Base-by-base conservation (phyloP, 2,329 filamentous ascomycete genomes). In the Colletotrichum cordylinicola region DNA sequence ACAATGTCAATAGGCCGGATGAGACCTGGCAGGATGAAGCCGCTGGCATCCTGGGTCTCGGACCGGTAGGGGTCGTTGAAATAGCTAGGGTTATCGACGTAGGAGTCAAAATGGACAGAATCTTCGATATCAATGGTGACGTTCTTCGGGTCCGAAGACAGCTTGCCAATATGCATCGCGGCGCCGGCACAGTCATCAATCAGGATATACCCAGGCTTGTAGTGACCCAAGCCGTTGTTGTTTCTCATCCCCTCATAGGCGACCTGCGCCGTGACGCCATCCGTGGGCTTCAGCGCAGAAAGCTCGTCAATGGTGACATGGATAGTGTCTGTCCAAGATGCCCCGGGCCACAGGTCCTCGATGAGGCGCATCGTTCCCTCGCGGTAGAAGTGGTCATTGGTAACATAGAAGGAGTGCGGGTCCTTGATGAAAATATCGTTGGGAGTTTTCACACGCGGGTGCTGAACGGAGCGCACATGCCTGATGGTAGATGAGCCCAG, bases 11-110 rank as follows among this genome's bases (percentile, higher is more conserved):
- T 35, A 0, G 78, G 85, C 13, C 84, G 84, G 0, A 85, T 80
- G 0, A 92, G 58, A 2, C 91, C 91, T 0, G 88, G 84, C 0
- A 89, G 79, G 1, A 93, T 80, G 66, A 89, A 90, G 0, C 91
- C 91, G 70, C 90, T 92, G 18, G 86, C 87, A 73, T 92, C 88
- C 24, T 83, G 82, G 0, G 79, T 82, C 0, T 78, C 76, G 1
- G 83, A 84, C 2, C 86, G 83, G 60, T 88, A 92, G 0, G 89
- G 87, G 67, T 93, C 91, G 0, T 80, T 72, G 78, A 90, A 93
- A 81, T 89, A 93, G 78, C 81, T 88, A 0, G 91, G 91, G 75
- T 93, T 93, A 78, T 93, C 91, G 15, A 90, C 82, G 4, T 84
- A 78, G 2, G 84, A 84, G 43, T 89, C 86, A 4, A 91, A 75